Evolutionary conservation across 768 basidiomycete genomes (phyloP).

Genomic region (Rhodotorula taiwanensis): DNA sequence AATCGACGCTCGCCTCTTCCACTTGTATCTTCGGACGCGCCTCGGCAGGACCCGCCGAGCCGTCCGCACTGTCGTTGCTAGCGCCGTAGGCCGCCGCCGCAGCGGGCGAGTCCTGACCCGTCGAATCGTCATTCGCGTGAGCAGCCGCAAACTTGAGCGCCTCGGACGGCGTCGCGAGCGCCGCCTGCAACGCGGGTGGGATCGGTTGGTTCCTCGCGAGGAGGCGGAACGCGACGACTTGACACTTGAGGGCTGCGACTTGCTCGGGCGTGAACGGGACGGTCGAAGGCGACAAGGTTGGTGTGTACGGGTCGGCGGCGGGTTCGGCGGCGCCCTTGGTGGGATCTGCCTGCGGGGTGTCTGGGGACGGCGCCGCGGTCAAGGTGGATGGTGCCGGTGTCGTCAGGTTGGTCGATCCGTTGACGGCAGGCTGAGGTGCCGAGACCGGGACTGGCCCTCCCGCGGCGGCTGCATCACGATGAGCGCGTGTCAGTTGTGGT

Average conservation of each 20-base stretch:
- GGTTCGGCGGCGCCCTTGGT: slow-evolving; percentile 1
- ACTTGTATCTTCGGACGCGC: too few relatives aligned
- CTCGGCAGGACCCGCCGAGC: too few relatives aligned
- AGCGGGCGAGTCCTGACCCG: neutral
- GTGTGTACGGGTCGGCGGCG: slow-evolving; percentile 3
- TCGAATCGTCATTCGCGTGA: neutral
- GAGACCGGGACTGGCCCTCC: too few relatives aligned
- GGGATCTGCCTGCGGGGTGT: neutral
- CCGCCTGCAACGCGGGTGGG: slow-evolving; percentile 33
- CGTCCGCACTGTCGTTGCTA: too few relatives aligned
- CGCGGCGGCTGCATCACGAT: slow-evolving; percentile 11
- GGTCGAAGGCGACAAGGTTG: slow-evolving; percentile 54
- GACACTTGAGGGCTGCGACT: slow-evolving; percentile 46
- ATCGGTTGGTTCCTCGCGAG: slow-evolving; percentile 40
- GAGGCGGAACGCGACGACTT: slow-evolving; percentile 41
- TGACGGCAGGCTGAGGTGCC: too few relatives aligned
- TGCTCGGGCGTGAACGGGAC: slow-evolving; percentile 73
- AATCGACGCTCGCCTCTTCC: slow-evolving; percentile 15
- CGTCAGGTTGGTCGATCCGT: neutral
- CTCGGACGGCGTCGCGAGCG: slow-evolving; percentile 24
- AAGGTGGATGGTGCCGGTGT: too few relatives aligned
- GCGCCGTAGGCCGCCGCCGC: too few relatives aligned
- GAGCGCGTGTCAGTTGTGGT: too few relatives aligned
- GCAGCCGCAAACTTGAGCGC: slow-evolving; percentile 24
- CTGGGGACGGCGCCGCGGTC: too few relatives aligned